A percentile compares a stretch with the other conserved stretches of the same genome.
These are phyloP conservation scores for Ophiocordyceps robertsii DNA, from an alignment of 2,329 filamentous ascomycete species.

Conservation along the genomic window DNA sequence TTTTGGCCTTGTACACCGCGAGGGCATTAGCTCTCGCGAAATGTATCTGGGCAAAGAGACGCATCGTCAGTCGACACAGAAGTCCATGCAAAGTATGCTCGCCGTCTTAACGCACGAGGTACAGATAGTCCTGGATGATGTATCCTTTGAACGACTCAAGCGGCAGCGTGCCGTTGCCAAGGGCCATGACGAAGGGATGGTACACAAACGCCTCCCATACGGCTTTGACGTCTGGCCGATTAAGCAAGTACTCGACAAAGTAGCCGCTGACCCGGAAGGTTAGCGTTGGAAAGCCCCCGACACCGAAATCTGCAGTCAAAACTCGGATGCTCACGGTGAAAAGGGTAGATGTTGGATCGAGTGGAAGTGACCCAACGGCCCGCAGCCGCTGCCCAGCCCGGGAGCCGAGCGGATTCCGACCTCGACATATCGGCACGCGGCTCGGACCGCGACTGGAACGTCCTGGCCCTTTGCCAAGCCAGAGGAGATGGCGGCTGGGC, in stretches of 20 bases:
- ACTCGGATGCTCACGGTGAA: slow-evolving; percentile 35
- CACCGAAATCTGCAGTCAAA: background rate
- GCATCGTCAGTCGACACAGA: background rate
- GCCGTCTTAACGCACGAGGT: slow-evolving; percentile 44
- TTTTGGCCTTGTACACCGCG: slow-evolving; percentile 71
- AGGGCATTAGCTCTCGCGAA: slow-evolving; percentile 80
- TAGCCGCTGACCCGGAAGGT: slow-evolving; percentile 37
- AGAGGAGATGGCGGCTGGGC: slow-evolving; percentile 57
- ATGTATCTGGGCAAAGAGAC: slow-evolving; percentile 43
- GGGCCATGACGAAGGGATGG: slow-evolving; percentile 67
- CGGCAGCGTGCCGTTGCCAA: slow-evolving; percentile 65
- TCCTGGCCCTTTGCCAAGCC: slow-evolving; percentile 48
- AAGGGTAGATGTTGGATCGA: slow-evolving; percentile 57
- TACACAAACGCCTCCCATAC: slow-evolving; percentile 67
- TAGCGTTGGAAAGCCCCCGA: background rate
- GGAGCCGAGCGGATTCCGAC: slow-evolving; percentile 54
- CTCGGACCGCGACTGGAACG: slow-evolving; percentile 46
- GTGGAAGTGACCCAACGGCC: slow-evolving; percentile 69
- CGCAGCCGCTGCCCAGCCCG: slow-evolving; percentile 51
- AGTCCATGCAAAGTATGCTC: background rate
- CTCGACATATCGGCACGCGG: slow-evolving; percentile 59
- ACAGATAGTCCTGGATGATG: slow-evolving; percentile 85
- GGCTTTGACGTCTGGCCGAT: slow-evolving; percentile 56
- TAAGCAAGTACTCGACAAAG: slow-evolving; percentile 74
- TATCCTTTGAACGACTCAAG: slow-evolving; percentile 74